Base-by-base conservation (phyloP, 2,329 filamentous ascomycete genomes). In the Ilyonectria sp. region DNA sequence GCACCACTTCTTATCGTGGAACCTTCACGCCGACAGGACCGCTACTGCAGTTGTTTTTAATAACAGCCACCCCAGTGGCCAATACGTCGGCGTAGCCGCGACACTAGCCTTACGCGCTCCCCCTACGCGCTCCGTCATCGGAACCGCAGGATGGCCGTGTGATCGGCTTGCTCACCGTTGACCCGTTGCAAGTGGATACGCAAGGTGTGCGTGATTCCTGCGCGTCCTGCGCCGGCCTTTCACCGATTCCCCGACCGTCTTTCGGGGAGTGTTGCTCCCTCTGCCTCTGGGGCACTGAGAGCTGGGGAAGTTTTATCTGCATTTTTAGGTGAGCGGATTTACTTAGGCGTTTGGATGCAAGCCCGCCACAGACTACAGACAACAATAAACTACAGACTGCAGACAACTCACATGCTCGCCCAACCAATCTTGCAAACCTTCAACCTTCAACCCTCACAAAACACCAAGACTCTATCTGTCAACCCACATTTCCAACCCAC, bases 121-220 rank as follows among this genome's bases (percentile, higher is more conserved):
- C 40, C 40, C 15, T 8, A 40, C 50, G 63, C 57, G 37, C 61
- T 65, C 63, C 63, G 63, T 19, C 55, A 60, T 65, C 63, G 63
- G 63, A 65, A 50, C 63, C 63, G 63, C 63, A 65, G 33, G 26
- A 40, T 37, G 35, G 53, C 57, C 63, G 43, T 65, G 63, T 65
- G 63, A 65, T 60, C 63, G 63, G 63, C 56, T 65, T 60, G 57
- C 50, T 65, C 63, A 65, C 63, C 56, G 63, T 65, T 65, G 56
- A 56, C 57, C 63, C 63, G 57, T 56, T 26, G 33, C 43, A 26
- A 60, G 63, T 65, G 63, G 63, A 60, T 60, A 60, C 50, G 29
- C 56, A 60, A 52, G 44, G 63, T 65, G 63, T 60, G 63, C 57
- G 56, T 65, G 52, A 50, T 60, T 49, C 26, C 52, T 35, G 23